phyloP scores from a whole-genome alignment of 2,329 filamentous ascomycete genomes.

The Trichoderma simmonsii region DNA sequence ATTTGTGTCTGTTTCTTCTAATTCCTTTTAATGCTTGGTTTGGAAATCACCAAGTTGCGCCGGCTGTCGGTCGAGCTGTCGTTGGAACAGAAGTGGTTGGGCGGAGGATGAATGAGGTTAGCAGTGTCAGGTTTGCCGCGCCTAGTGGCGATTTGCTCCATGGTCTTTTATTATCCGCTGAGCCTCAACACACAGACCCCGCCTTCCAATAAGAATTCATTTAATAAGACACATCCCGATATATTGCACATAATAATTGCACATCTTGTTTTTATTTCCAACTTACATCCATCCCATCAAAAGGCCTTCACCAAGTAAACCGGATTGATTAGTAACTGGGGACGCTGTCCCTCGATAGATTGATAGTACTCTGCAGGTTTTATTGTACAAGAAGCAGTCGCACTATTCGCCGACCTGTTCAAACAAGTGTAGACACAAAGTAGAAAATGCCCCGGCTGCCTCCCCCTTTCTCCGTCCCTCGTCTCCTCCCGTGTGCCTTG shows the following conservation, averaged over 20 bases:
- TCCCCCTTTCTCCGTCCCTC: neutral
- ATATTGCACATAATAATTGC: no score
- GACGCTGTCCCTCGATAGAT: slow-evolving; percentile 1
- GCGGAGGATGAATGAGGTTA: neutral
- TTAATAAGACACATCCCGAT: neutral
- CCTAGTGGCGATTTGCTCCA: neutral
- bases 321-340: neutral
- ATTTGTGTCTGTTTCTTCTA: neutral
- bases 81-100: neutral
- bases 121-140: neutral
- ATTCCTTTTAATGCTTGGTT: neutral
- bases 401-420: neutral
- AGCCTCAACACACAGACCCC: neutral
- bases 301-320: neutral
- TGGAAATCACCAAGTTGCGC: neutral
- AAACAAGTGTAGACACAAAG: neutral
- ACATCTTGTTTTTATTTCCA: no score
- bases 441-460: neutral
- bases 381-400: slow-evolving; percentile 16
- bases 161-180: neutral
- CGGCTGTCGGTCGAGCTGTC: neutral
- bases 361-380: slow-evolving; percentile 9
- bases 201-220: neutral
- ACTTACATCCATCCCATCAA: neutral
- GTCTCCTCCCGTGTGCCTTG: neutral